Base-by-base conservation (phyloP, 1,139 yeast genomes). In the Yamadazyma diospyri region DNA sequence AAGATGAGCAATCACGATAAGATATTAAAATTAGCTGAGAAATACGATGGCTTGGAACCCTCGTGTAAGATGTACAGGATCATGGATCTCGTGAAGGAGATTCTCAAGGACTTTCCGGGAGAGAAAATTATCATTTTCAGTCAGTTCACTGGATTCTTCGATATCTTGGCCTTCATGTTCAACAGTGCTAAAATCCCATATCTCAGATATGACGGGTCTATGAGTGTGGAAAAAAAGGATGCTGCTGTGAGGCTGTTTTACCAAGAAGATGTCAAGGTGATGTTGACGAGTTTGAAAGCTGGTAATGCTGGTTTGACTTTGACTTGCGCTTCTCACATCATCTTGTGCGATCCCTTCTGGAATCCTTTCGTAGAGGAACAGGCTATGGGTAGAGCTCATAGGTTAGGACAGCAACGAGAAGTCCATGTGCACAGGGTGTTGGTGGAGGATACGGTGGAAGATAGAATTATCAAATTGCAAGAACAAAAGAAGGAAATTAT, bases 351-450 rank as follows among this genome's bases (percentile, higher is more conserved):
- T 54, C 97, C 97, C 11, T 89, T 87, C 53, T 89, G 97, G 97
- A 89, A 89, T 51, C 97, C 97, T 1, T 89, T 73, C 56, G 95
- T 89, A 3, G 97, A 89, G 57, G 95, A 85, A 30, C 97, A 89
- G 59, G 97, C 97, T 0, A 87, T 85, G 74, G 97, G 87, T 55
- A 76, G 98, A 45, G 94, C 94, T 5, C 92, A 92, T 59, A 75
- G 98, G 56, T 85, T 89, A 45, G 96, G 97, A 5, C 98, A 89
- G 59, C 72, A 74, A 21, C 67, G 76, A 36, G 80, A 79, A 27
- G 97, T 89, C 10, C 64, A 58, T 43, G 86, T 89, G 16, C 81
- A 88, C 55, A 69, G 87, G 44, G 59, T 89, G 14, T 70, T 84
- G 48, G 73, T 82, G 32, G 55, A 64, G 23, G 70, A 73, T 25